Conservation (phyloP, 768 basidiomycete species). For the Amanita fuliginea region DNA sequence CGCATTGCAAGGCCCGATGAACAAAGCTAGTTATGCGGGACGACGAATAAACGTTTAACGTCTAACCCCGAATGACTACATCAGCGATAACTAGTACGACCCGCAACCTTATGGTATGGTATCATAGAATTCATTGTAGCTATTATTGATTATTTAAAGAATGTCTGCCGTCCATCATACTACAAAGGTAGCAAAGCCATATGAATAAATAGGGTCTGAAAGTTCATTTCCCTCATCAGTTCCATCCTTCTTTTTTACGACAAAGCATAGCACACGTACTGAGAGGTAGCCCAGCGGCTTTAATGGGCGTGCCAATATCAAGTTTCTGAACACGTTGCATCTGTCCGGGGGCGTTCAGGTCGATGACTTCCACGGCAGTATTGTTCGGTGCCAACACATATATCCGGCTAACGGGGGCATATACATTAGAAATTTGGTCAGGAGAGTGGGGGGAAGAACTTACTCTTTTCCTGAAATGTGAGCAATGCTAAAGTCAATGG, state of each 20-base stretch:
- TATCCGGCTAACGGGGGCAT: constrained; percentile 13
- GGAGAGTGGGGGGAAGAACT: constrained; percentile 6
- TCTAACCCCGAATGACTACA: no score
- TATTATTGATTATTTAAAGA: no score
- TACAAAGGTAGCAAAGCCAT: no score
- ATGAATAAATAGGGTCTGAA: no score
- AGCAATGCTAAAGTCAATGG: constrained; percentile 31
- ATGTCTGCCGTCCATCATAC: no score
- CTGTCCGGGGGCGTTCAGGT: constrained; percentile 17
- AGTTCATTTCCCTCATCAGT: no score
- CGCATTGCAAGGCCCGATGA: constrained; percentile 69
- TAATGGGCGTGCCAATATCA: constrained; percentile 13
- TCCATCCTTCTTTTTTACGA: no score
- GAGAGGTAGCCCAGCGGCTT: background rate
- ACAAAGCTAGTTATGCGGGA: constrained; percentile 24
- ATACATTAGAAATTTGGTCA: background rate
- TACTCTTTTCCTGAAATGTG: constrained; percentile 26
- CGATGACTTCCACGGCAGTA: constrained; percentile 16
- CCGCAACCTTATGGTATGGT: no score
- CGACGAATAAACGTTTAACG: no score
- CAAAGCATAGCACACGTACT: background rate
- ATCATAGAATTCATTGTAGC: no score
- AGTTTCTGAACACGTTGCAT: constrained; percentile 16
- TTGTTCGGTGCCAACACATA: constrained; percentile 20
- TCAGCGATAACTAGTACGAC: no score